Evolutionary conservation across 1,284 basidiomycete species (phyloP).

Genomic region (Retiboletus fuscus): DNA sequence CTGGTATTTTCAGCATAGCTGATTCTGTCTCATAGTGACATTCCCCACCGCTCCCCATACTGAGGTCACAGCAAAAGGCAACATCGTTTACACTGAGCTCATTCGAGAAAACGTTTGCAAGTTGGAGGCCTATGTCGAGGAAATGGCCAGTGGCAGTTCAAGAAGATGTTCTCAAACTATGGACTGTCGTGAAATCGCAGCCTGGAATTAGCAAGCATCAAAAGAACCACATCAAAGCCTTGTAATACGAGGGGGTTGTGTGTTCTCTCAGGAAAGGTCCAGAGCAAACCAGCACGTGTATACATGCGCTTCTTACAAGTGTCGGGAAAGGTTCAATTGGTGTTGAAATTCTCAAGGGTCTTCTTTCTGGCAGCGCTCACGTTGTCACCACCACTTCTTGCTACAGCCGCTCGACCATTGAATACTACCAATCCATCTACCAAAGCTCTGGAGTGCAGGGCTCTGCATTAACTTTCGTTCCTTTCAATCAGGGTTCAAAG

Average conservation of each 20-base stretch:
- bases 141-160: conserved; percentile 98
- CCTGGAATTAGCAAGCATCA: conserved; percentile 97
- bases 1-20: not conserved
- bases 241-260: conserved; percentile 97
- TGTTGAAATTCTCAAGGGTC: conserved; percentile 95
- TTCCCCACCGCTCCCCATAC: conserved; percentile 98
- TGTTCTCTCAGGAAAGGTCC: conserved; percentile 79
- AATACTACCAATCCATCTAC: conserved; percentile 99
- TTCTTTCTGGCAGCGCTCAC: conserved; percentile 95
- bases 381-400: conserved; percentile 98
- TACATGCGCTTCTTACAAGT: conserved; percentile 92
- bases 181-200: conserved; percentile 97
- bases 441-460: conserved; percentile 95
- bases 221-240: conserved; percentile 96
- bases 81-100: conserved; percentile 94
- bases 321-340: conserved; percentile 98
- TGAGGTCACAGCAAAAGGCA: conserved; percentile 92
- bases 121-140: conserved; percentile 97
- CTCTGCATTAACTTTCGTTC: conserved; percentile 95
- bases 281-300: conserved; percentile 66
- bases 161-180: conserved; percentile 94
- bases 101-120: conserved; percentile 96
- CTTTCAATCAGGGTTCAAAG: conserved; percentile 98
- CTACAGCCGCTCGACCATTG: conserved; percentile 93
- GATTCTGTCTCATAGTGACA: conserved; percentile 70